Percentiles rank a stretch among this genome's conserved stretches.
Evolutionary conservation across 768 basidiomycete genomes (phyloP).

Genomic region (Tremella yokohamensis): DNA sequence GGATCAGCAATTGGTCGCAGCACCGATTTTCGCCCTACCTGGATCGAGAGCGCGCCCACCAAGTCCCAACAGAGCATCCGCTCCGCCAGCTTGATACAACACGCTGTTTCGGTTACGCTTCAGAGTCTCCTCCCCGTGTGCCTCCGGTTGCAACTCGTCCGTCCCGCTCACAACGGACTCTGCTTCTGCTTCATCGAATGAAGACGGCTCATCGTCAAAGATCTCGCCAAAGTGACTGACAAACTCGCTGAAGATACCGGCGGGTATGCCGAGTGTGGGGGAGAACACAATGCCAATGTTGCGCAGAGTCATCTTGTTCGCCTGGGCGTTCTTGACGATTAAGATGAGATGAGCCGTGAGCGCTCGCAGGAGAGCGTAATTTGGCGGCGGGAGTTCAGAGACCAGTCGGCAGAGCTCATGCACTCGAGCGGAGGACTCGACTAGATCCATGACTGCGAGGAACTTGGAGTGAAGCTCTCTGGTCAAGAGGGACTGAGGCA

Average conservation of each 20-base stretch:
- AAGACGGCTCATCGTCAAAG: conserved; percentile 74
- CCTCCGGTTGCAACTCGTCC: conserved; percentile 2
- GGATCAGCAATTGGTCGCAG: not conserved
- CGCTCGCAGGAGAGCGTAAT: conserved; percentile 90
- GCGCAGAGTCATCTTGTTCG: conserved; percentile 98
- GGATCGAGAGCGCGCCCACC: conserved; percentile 37
- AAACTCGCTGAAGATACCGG: conserved; percentile 92
- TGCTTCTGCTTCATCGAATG: conserved; percentile 11
- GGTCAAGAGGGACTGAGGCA: conserved; percentile 88
- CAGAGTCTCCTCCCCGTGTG: conserved; percentile 23
- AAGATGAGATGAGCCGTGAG: conserved; percentile 91
- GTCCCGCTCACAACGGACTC: conserved; percentile 1
- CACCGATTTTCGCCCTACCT: conserved; percentile 16
- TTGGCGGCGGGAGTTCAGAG: conserved; percentile 78
- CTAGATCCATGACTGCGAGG: conserved; percentile 87
- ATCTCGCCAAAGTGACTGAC: conserved; percentile 88
- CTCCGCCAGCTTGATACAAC: conserved; percentile 42
- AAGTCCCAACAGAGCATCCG: conserved; percentile 38
- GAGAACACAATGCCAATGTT: conserved; percentile 99
- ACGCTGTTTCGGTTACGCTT: conserved; percentile 43
- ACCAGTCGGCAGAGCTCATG: conserved; percentile 81
- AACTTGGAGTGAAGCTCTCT: conserved; percentile 86
- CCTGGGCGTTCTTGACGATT: conserved; percentile 80
- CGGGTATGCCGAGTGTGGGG: conserved; percentile 95
- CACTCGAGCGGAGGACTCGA: conserved; percentile 82